Evolutionary conservation across 2,329 filamentous ascomycete species (phyloP), one percentile per base, ranked within the genome.

Genomic region (Chaetomium olivaceum): DNA sequence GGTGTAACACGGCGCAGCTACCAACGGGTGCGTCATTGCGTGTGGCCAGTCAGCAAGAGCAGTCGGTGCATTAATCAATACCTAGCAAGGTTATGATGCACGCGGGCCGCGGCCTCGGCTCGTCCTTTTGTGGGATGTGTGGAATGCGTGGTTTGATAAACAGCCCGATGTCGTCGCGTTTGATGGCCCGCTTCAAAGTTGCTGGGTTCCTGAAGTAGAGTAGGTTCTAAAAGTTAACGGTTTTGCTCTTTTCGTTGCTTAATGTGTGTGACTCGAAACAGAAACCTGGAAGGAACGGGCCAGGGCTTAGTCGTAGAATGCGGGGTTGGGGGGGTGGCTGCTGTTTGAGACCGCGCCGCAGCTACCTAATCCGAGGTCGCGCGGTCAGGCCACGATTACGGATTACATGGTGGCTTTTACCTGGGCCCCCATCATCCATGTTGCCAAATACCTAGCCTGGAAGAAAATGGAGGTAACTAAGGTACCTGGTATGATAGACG

Each of bases 341-440:
- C 50, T 27, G 50, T 52, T 52, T 52, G 50, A 52, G 50, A 9
- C 50, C 50, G 25, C 50, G 50, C 50, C 50, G 50, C 50, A 27
- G 21, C 50, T 52, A 52, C 50, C 50, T 52, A 52, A 27, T 52
- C 50, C 50, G 50, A 23, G 50, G 25, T n/a, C 21, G 50, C 50
- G 3, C 23, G 50, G 39, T 4, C 39, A n/a, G 39, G 39, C 39
- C 39, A n/a, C 39, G 39, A n/a, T 43, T 43, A 43, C 39, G 14
- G 16, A n/a, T 36, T 36, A 36, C 33, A 36, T 36, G 39, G 39
- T 39, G 36, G 36, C 36, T 39, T 39, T 14, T 16, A 16, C 36
- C 12, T 16, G 36, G 36, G 14, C 36, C 36, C n/a, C n/a, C n/a
- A n/a, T n/a, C n/a, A n/a, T 16, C 5, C 19, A 39, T 19, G 36